These are phyloP conservation scores for Williopsis jadinii DNA, from an alignment of 1,139 yeast genomes.

Conservation along the genomic window DNA sequence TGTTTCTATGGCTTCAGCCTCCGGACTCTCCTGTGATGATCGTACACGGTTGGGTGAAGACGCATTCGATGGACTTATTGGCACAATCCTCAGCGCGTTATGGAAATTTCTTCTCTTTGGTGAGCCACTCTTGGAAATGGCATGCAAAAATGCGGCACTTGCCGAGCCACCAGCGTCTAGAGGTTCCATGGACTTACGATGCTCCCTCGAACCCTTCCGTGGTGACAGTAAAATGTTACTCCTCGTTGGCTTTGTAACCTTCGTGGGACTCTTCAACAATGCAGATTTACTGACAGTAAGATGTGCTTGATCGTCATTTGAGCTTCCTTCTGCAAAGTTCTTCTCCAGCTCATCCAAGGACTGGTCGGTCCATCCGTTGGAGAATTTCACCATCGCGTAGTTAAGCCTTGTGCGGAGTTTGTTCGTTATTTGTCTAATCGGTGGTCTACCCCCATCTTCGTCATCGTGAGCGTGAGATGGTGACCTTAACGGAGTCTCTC, in stretches of 20 bases:
- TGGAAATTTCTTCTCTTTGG: constrained; percentile 19
- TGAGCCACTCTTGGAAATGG: constrained; percentile 25
- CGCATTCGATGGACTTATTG: no score
- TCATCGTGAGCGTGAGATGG: constrained; percentile 26
- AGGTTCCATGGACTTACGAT: constrained; percentile 9
- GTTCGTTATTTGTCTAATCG: constrained; percentile 34
- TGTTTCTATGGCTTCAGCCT: constrained; percentile 40
- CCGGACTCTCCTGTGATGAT: constrained; percentile 22
- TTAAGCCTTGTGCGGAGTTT: constrained; percentile 37
- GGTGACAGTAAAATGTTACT: constrained; percentile 2
- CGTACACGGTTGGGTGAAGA: no score
- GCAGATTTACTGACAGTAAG: not conserved
- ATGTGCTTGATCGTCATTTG: constrained; percentile 2
- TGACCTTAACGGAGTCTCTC: constrained; percentile 30
- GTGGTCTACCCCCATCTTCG: constrained; percentile 21
- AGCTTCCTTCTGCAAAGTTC: constrained; percentile 14
- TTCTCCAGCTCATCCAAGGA: constrained; percentile 30
- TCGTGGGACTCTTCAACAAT: constrained; percentile 11
- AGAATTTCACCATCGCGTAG: constrained; percentile 39
- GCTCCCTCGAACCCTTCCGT: constrained; percentile 5
- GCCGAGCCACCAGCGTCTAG: constrained; percentile 26
- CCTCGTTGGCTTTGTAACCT: constrained; percentile 10
- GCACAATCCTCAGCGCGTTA: no score
- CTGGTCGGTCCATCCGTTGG: constrained; percentile 34
- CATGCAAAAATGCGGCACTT: constrained; percentile 30